These are phyloP conservation scores for Alternaria triticimaculans DNA, from an alignment of 2,329 filamentous ascomycete genomes.

Conservation along the genomic window DNA sequence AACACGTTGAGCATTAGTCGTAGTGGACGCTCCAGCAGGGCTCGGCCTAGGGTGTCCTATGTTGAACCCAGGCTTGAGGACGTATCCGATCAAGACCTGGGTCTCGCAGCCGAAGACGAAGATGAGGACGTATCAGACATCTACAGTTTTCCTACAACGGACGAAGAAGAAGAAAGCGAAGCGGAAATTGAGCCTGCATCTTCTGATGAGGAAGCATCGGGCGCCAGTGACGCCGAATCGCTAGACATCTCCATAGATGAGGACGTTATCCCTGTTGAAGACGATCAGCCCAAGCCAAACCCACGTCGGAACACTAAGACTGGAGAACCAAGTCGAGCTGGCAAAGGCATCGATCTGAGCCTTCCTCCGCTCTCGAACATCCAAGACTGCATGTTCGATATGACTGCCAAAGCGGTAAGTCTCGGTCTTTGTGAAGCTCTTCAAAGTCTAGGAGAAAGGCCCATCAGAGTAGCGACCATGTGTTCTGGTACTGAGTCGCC, in stretches of 20 bases:
- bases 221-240: not conserved
- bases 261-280: not conserved
- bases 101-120: conserved; percentile 2
- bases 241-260: not conserved
- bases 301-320: not conserved
- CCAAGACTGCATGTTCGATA: conserved; percentile 58
- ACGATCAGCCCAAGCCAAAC: not conserved
- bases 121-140: conserved; percentile 1
- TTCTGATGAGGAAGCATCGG: not conserved
- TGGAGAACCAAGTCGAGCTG: not conserved
- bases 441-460: conserved; percentile 41
- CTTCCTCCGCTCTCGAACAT: conserved; percentile 58
- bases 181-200: not conserved
- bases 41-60: conserved; percentile 19
- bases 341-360: conserved; percentile 38
- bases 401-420: conserved; percentile 50
- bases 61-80: not conserved
- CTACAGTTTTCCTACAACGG: not conserved
- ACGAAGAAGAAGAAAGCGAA: conserved; percentile 7
- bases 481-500: conserved; percentile 82
- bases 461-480: conserved; percentile 70
- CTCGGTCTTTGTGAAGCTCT: conserved; percentile 45
- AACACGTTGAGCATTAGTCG: not conserved
- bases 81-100: conserved; percentile 6
- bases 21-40: conserved; percentile 13